Percentiles rank a stretch among this genome's conserved stretches.
Evolutionary conservation across 1,284 basidiomycete genomes (phyloP).

Genomic region (Sanghuangporus sanghuang): DNA sequence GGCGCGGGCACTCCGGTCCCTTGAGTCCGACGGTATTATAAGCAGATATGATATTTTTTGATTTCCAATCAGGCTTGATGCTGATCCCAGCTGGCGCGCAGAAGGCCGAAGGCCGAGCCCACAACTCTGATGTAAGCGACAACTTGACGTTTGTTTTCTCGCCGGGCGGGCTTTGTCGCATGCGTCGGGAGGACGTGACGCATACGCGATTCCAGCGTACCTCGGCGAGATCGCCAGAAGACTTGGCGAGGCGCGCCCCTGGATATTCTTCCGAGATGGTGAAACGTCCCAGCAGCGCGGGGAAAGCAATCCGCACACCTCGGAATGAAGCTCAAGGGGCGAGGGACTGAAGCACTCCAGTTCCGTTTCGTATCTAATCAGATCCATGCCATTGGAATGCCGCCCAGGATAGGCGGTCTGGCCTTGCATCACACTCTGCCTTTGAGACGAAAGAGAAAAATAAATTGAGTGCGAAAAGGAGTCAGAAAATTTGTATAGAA

Average conservation of each 20-base stretch:
- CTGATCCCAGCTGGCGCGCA: neutral
- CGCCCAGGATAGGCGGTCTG: neutral
- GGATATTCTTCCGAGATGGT: neutral
- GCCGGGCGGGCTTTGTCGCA: no score
- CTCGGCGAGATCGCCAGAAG: no score
- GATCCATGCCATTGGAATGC: neutral
- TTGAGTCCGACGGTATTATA: neutral
- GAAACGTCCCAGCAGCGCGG: neutral
- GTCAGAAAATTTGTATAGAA: no score
- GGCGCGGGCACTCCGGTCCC: neutral
- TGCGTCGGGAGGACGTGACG: no score
- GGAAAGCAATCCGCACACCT: neutral
- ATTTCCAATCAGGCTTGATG: neutral
- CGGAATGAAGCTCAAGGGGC: neutral
- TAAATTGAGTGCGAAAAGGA: no score
- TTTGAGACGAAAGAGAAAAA: no score
- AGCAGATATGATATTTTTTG: neutral
- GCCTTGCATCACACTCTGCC: neutral
- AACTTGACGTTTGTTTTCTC: no score
- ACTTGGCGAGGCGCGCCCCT: neutral
- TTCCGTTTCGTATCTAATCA: neutral
- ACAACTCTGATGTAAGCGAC: neutral
- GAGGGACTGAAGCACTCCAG: neutral
- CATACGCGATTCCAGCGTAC: no score
- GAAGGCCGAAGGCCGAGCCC: neutral